Evolutionary conservation across 768 basidiomycete genomes (phyloP).

Genomic region (Trichaptum fuscoviolaceum): DNA sequence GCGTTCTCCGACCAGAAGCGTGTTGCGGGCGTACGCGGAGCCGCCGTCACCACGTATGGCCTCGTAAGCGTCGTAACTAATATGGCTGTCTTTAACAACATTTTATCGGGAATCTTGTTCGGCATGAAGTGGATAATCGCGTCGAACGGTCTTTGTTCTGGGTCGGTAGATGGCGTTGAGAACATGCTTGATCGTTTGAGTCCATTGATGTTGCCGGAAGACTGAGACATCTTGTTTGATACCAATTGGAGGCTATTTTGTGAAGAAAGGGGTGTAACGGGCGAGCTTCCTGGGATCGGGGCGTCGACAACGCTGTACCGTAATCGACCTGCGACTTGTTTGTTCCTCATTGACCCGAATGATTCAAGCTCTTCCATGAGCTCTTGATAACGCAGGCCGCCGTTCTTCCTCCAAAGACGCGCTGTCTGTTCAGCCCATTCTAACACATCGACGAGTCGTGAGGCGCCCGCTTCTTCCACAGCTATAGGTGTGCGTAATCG

Average conservation of each 20-base stretch:
- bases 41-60: slow-evolving; percentile 27
- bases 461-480: slow-evolving; percentile 26
- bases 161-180: slow-evolving; percentile 22
- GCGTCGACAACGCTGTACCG: neutral
- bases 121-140: slow-evolving; percentile 34
- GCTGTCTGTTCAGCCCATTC: slow-evolving; percentile 37
- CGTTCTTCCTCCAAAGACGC: slow-evolving; percentile 30
- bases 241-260: neutral
- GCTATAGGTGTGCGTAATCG: slow-evolving; percentile 27
- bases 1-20: slow-evolving; percentile 10
- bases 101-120: slow-evolving; percentile 23
- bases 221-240: neutral
- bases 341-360: neutral
- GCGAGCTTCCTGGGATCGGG: neutral
- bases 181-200: slow-evolving; percentile 7
- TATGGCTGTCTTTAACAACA: slow-evolving; percentile 33
- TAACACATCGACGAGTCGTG: slow-evolving; percentile 30
- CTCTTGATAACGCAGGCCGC: slow-evolving; percentile 23
- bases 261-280: neutral
- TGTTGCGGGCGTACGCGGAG: slow-evolving; percentile 8
- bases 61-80: slow-evolving; percentile 35
- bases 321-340: neutral
- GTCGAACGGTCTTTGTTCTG: slow-evolving; percentile 32
- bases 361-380: slow-evolving; percentile 13
- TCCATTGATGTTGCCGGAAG: neutral